Conservation (phyloP, 495 filamentous ascomycete species). For the Staphylotrichum tortipilum region DNA sequence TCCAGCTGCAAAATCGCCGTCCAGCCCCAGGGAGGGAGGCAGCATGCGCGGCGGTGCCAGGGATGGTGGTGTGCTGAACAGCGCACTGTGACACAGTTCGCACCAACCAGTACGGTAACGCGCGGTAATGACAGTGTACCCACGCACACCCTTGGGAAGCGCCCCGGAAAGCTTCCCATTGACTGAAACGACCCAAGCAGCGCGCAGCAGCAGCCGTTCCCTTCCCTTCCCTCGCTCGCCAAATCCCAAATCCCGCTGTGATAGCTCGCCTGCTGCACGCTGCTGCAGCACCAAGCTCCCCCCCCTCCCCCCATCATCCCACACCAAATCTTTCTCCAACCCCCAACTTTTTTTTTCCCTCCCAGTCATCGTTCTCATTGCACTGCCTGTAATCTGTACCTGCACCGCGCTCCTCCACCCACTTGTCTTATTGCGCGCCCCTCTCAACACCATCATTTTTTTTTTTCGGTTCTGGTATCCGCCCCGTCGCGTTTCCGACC, state of each 20-base stretch:
- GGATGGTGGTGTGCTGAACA: no score
- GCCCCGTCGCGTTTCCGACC: slow-evolving; percentile 15
- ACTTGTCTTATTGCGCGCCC: slow-evolving; percentile 19
- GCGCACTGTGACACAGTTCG: background rate
- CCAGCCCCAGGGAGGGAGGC: no score
- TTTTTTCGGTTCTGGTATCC: slow-evolving; percentile 7
- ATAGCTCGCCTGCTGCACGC: slow-evolving; percentile 9
- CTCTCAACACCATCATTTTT: slow-evolving; percentile 35
- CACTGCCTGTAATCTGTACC: slow-evolving; percentile 19
- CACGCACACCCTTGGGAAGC: background rate
- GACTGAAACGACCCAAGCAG: slow-evolving; percentile 7
- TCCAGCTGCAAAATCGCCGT: no score
- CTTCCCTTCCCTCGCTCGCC: slow-evolving; percentile 2
- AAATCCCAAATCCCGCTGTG: slow-evolving; percentile 16
- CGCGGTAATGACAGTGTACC: background rate
- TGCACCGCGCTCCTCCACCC: slow-evolving; percentile 21
- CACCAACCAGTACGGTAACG: background rate
- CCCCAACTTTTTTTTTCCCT: slow-evolving; percentile 25
- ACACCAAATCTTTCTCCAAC: slow-evolving; percentile 25
- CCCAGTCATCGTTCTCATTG: slow-evolving; percentile 16
- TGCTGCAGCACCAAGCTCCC: slow-evolving; percentile 16
- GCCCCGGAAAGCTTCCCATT: slow-evolving; percentile 19
- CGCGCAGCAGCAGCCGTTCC: no score
- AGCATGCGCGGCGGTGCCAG: no score
- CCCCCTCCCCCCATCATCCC: slow-evolving; percentile 20